Base-by-base conservation (phyloP, 1,139 yeast genomes). In the Magnusiomyces suaveolens region DNA sequence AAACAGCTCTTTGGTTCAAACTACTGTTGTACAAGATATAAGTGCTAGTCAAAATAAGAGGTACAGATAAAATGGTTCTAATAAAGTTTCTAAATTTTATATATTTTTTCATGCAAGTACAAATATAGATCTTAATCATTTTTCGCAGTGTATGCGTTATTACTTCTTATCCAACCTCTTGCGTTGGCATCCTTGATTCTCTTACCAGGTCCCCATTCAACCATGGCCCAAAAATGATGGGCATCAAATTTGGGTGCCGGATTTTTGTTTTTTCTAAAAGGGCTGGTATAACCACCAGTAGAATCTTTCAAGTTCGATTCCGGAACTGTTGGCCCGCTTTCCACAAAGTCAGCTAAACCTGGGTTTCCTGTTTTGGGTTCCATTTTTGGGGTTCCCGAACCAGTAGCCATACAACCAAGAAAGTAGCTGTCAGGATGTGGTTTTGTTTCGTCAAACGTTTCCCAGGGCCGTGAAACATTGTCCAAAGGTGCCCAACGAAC, bases 221-320 rank as follows among this genome's bases (percentile, higher is more conserved):
- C 86, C 75, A 83, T 69, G 20, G 84, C 77, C 88, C 88, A 83
- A 62, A 83, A 80, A 65, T 82, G 87, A 18, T 71, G 62, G 14
- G 69, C 69, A 41, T 70, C 66, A 60, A 82, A 77, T 1, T 67
- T 62, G 0, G 87, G 87, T 0, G 85, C 52, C 3, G 47, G 49
- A n/a, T 44, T 52, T 21, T 52, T 54, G 14, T 49, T 47, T 21
- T 48, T 51, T 23, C 53, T 44, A 32, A 56, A 57, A 25, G 58
- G 56, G 10, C 52, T 46, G 6, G 47, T 41, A 16, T 50, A 50
- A 16, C 36, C 36, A 16, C 29, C 18, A 2, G 20, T 21, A 14
- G 21, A 21, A n/a, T 21, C 52, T 18, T 39, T 41, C 25, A 20
- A 4, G 25, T 41, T 41, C 10, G 14, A 3, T 20, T 41, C 25